Evolutionary conservation across 768 basidiomycete genomes (phyloP), one percentile per base, ranked within the genome.

Genomic region (Suillus brevipes): DNA sequence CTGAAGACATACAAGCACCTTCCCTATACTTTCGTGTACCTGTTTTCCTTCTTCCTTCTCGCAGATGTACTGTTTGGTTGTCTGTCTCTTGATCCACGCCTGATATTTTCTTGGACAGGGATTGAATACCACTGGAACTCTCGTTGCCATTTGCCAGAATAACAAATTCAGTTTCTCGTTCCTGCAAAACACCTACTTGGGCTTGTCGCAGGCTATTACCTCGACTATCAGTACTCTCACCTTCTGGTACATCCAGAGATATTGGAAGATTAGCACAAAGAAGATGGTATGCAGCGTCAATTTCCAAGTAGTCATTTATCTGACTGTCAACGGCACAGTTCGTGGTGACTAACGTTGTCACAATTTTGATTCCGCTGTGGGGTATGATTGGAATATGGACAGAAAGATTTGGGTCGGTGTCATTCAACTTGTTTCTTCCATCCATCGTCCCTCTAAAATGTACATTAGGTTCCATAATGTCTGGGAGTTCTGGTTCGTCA

Each of bases 381-480:
- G 90, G 91, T 16, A 90, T 91, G 90, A 81, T 93, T 50, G 92
- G 93, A 2, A 86, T 94, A 57, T 92, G 92, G 91, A 92, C 92
- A 0, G 66, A 78, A 10, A 89, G 83, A 65, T 69, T 95, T 57
- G 92, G 92, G 88, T 90, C 68, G 25, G 25, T 49, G 18, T 9
- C 18, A 31, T n/a, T 47, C 7, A 42, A 42, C 56, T 42, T 18
- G 6, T 40, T 18, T 31, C 1, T 42, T 28, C 28, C 5, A 13
- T 2, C 1, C 18, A 23, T 38, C 40, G 56, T 36, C 25, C 13
- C n/a, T 58, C 60, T 68, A 50, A 65, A 38, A 43, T 20, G 20
- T 23, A 49, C 42, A 28, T 20, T 45, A 87, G 85, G 2, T 92
- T 91, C 77, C 92, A 93, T 72, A 91, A 92, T 65, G 83, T 70